Base-by-base conservation (phyloP, 768 basidiomycete species). In the Suillus subalutaceus region DNA sequence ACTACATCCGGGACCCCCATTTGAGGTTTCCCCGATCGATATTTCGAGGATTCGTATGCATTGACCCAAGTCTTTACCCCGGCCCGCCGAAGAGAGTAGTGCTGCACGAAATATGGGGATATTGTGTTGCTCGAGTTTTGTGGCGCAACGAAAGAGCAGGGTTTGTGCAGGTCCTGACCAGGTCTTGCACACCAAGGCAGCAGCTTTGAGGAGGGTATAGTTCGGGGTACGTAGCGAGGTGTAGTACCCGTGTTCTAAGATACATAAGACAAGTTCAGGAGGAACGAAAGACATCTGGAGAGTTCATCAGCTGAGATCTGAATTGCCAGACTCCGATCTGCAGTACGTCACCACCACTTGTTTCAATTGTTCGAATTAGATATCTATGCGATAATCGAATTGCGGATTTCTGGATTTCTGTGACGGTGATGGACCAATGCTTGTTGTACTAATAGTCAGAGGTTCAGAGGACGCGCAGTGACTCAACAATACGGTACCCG, bases 121-220 rank as follows among this genome's bases (percentile, higher is more conserved):
- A 16, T 57, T 50, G 38, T 56, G 1, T 20, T 44, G 57, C 16
- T n/a, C 59, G 61, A 72, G 26, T 37, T 55, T 60, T 16, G 67
- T 48, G 20, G 71, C 65, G 62, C 68, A 67, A 43, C 53, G 70
- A 67, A 79, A 78, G 59, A 79, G 72, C 0, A 79, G 69, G 2
- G 73, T 59, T 63, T 76, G 77, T 2, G 77, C 75, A 41, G 72
- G 72, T 38, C 59, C 46, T 12, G 72, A 73, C 76, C 74, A 79
- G 3, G 69, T 69, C 15, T 59, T 68, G 55, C 73, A 74, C 16
- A 78, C 74, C 48, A 74, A 70, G 32, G 74, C 69, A 43, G 70
- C 74, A 56, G 61, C 69, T 59, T 65, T 59, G 38, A 77, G 73
- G 40, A 72, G 44, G 20, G 40, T 2, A 50, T 73, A 63, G 66